Conservation (phyloP, 2,329 filamentous ascomycete genomes). For the Talaromyces sp. region DNA sequence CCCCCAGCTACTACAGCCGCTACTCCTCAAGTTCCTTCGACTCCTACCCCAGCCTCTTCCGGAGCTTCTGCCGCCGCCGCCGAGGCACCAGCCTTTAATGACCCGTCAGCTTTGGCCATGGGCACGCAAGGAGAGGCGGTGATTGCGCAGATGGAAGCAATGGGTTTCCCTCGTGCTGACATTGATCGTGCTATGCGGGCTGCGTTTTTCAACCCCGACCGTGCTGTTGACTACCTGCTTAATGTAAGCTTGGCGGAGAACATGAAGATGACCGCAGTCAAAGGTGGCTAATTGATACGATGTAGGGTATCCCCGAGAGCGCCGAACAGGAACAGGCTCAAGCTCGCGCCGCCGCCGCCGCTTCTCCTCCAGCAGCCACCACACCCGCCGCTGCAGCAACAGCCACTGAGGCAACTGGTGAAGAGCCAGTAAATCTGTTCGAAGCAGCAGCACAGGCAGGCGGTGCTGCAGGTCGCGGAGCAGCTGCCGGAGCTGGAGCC, state of each 20-base stretch:
- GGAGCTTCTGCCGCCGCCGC: slow-evolving; percentile 35
- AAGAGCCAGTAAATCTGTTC: slow-evolving; percentile 79
- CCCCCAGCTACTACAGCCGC: slow-evolving; percentile 48
- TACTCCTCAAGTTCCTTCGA: slow-evolving; percentile 45
- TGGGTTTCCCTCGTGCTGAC: slow-evolving; percentile 87
- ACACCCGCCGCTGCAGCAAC: slow-evolving; percentile 34
- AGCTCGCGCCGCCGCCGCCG: slow-evolving; percentile 42
- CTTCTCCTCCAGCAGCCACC: slow-evolving; percentile 33
- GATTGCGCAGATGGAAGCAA: slow-evolving; percentile 90
- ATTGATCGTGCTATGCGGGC: slow-evolving; percentile 94
- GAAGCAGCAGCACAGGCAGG: slow-evolving; percentile 82
- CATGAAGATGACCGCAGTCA: neutral
- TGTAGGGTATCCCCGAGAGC: slow-evolving; percentile 83
- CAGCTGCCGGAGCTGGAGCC: slow-evolving; percentile 34
- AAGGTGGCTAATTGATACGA: neutral
- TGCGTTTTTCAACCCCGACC: slow-evolving; percentile 94
- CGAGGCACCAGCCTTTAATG: slow-evolving; percentile 53
- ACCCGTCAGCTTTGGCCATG: slow-evolving; percentile 79
- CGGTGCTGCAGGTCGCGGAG: slow-evolving; percentile 43
- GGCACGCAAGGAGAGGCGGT: slow-evolving; percentile 78
- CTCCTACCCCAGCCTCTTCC: slow-evolving; percentile 43
- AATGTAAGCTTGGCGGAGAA: slow-evolving; percentile 57
- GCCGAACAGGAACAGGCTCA: slow-evolving; percentile 68
- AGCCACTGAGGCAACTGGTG: slow-evolving; percentile 41
- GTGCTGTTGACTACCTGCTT: slow-evolving; percentile 92